Percentiles rank a stretch among this genome's conserved stretches.
Conservation (phyloP, 441 rosid species). For the Jatropha multifida region DNA sequence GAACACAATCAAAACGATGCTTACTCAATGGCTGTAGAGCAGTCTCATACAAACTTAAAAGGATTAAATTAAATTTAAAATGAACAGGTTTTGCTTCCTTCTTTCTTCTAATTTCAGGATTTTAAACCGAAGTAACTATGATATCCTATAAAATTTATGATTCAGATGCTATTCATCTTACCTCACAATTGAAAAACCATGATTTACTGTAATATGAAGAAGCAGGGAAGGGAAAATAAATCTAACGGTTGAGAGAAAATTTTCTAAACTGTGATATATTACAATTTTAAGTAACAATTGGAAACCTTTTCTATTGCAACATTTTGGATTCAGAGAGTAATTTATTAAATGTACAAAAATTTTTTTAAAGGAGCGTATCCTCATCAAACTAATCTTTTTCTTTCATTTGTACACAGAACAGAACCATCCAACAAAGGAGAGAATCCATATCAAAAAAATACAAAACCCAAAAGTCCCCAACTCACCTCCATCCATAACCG, state of each 20-base stretch:
- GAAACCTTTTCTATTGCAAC: constrained; percentile 29
- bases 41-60: neutral
- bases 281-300: constrained; percentile 32
- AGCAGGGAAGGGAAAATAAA: neutral
- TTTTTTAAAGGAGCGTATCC: constrained; percentile 18
- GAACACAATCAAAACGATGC: neutral
- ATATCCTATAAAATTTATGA: neutral
- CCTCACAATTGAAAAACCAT: neutral
- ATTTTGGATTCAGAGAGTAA: constrained; percentile 23
- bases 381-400: constrained; percentile 35
- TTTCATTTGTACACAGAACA: constrained; percentile 54
- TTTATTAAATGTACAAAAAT: constrained; percentile 59
- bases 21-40: constrained; percentile 6
- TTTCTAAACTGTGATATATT: constrained; percentile 22
- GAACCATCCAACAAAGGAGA: constrained; percentile 42
- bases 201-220: neutral
- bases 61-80: neutral
- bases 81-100: constrained; percentile 5
- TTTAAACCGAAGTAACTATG: neutral
- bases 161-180: neutral
- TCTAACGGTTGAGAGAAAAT: constrained; percentile 10
- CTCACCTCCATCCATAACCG: constrained; percentile 40
- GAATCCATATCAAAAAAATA: neutral
- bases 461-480: constrained; percentile 27
- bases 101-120: neutral